Evolutionary conservation across 2,329 filamentous ascomycete genomes (phyloP).

Genomic region (Botrytis medusae): DNA sequence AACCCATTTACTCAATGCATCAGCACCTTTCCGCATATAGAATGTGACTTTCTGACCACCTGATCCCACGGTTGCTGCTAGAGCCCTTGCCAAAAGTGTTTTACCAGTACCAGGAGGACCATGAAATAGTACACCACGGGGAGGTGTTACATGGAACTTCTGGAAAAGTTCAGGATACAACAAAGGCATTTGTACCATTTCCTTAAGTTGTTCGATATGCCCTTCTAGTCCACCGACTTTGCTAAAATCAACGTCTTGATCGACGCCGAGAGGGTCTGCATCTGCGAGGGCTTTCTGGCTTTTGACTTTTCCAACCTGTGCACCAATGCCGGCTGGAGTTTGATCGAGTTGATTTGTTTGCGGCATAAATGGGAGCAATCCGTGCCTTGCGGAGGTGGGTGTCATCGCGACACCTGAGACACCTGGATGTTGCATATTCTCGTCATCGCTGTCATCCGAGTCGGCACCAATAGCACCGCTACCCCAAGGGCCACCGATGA

Average conservation of each 20-base stretch:
- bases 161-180: slow-evolving; percentile 94
- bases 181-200: slow-evolving; percentile 94
- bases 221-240: slow-evolving; percentile 89
- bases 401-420: slow-evolving; percentile 66
- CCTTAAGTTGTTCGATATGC: slow-evolving; percentile 95
- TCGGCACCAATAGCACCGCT: slow-evolving; percentile 76
- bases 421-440: slow-evolving; percentile 64
- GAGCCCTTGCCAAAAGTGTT: slow-evolving; percentile 87
- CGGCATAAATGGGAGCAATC: slow-evolving; percentile 50
- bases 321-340: slow-evolving; percentile 61
- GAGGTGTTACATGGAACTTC: slow-evolving; percentile 88
- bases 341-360: slow-evolving; percentile 59
- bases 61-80: slow-evolving; percentile 86
- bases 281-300: slow-evolving; percentile 90
- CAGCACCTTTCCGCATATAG: slow-evolving; percentile 98
- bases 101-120: slow-evolving; percentile 94
- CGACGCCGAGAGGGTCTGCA: slow-evolving; percentile 90
- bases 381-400: slow-evolving; percentile 51
- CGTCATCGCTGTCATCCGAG: slow-evolving; percentile 96
- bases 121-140: slow-evolving; percentile 92
- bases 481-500: slow-evolving; percentile 66
- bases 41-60: slow-evolving; percentile 95
- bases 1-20: slow-evolving; percentile 98
- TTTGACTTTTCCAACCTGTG: slow-evolving; percentile 90
- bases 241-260: slow-evolving; percentile 89